Evolutionary conservation across 768 basidiomycete species (phyloP).

Genomic region (Epithele typhae): DNA sequence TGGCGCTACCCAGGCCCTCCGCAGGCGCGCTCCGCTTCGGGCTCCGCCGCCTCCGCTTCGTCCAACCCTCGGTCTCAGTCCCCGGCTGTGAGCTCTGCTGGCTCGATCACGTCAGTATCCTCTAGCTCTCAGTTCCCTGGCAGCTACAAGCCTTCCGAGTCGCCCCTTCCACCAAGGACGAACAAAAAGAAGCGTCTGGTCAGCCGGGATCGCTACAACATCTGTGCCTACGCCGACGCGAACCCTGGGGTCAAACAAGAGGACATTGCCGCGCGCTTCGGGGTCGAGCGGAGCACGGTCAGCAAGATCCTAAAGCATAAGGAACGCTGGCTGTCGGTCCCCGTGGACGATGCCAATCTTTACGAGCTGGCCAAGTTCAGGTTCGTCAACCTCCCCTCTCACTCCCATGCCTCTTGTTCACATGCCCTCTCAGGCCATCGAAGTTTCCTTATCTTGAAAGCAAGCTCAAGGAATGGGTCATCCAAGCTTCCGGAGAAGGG

Average conservation of each 20-base stretch:
- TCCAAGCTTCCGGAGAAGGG: constrained; percentile 44
- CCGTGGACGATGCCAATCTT: constrained; percentile 52
- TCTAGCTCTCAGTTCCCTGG: too few relatives aligned
- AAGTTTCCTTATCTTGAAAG: constrained; percentile 79
- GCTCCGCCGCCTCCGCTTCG: constrained; percentile 32
- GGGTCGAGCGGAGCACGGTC: constrained; percentile 89
- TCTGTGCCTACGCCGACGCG: constrained; percentile 62
- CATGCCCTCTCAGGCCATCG: constrained; percentile 47
- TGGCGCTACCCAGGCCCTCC: constrained; percentile 1
- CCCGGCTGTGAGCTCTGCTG: constrained; percentile 55
- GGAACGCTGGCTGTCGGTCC: constrained; percentile 71
- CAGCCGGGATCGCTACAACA: constrained; percentile 69
- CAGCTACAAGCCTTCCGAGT: too few relatives aligned
- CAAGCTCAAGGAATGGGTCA: constrained; percentile 56
- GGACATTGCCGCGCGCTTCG: constrained; percentile 72
- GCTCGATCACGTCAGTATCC: constrained; percentile 52
- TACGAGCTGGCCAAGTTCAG: constrained; percentile 74
- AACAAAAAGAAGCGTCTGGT: constrained; percentile 72
- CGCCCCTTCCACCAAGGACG: too few relatives aligned
- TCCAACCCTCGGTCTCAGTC: constrained; percentile 54
- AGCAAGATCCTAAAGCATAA: constrained; percentile 88
- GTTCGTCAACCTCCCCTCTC: constrained; percentile 30
- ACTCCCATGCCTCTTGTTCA: background rate
- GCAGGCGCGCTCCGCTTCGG: constrained; percentile 43
- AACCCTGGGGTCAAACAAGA: constrained; percentile 75